Evolutionary conservation across 2,329 filamentous ascomycete genomes (phyloP).

Genomic region (Xylaria multiplex): DNA sequence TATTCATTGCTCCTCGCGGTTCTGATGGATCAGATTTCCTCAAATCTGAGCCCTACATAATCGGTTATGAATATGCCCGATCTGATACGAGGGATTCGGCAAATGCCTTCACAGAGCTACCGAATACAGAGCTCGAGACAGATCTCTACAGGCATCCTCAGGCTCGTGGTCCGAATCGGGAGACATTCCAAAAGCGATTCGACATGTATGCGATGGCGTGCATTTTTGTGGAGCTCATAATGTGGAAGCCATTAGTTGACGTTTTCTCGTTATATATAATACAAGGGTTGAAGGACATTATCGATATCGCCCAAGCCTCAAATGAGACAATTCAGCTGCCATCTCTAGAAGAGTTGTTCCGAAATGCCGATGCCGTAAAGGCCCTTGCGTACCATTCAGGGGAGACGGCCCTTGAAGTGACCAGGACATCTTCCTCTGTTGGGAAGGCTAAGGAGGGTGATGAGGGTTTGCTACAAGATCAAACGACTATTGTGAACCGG

Average conservation of each 20-base stretch:
- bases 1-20: slow-evolving; percentile 41
- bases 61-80: slow-evolving; percentile 40
- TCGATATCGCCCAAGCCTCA: slow-evolving; percentile 10
- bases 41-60: slow-evolving; percentile 35
- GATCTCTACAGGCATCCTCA: slow-evolving; percentile 41
- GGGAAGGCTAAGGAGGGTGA: slow-evolving; percentile 17
- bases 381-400: slow-evolving; percentile 13
- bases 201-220: slow-evolving; percentile 40
- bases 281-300: slow-evolving; percentile 5
- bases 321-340: slow-evolving; percentile 19
- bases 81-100: slow-evolving; percentile 33
- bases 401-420: slow-evolving; percentile 13
- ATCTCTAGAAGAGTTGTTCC: slow-evolving; percentile 15
- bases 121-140: slow-evolving; percentile 34
- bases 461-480: slow-evolving; percentile 9
- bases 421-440: slow-evolving; percentile 6
- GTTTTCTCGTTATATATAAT: slow-evolving; percentile 18
- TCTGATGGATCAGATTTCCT: slow-evolving; percentile 31
- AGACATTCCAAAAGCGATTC: slow-evolving; percentile 41
- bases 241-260: slow-evolving; percentile 34
- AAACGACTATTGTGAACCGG: slow-evolving; percentile 4
- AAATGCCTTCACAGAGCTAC: slow-evolving; percentile 36
- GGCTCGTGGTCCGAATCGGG: slow-evolving; percentile 31
- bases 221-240: slow-evolving; percentile 32
- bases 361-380: slow-evolving; percentile 2